phyloP scores from a whole-genome alignment of 495 filamentous ascomycete species.

The Cercophora scortea region DNA sequence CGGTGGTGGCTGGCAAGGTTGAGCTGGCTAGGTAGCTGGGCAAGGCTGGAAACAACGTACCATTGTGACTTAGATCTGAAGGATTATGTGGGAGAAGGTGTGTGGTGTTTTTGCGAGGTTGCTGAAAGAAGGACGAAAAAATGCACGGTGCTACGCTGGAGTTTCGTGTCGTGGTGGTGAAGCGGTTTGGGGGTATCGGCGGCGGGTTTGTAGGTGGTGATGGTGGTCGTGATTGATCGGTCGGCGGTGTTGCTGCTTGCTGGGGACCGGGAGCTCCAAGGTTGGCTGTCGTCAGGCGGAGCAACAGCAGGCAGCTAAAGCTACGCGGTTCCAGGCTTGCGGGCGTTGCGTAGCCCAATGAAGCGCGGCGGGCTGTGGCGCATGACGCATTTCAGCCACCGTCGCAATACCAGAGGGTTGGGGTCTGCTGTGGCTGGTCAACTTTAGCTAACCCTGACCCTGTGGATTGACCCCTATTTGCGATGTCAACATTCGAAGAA shows the following conservation, averaged over 20 bases:
- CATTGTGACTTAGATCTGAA: slow-evolving; percentile 11
- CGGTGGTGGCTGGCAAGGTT: too few species aligned
- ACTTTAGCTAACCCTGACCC: background rate
- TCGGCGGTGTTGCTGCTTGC: background rate
- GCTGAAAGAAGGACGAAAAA: too few species aligned
- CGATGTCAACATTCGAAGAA: background rate
- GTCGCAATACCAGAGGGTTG: background rate
- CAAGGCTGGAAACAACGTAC: slow-evolving; percentile 1
- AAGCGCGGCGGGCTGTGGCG: background rate
- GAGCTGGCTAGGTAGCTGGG: too few species aligned
- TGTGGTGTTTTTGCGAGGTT: background rate
- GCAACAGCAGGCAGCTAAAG: background rate
- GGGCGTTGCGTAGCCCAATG: too few species aligned
- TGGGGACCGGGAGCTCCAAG: background rate
- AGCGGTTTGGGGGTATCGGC: background rate
- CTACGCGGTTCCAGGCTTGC: too few species aligned
- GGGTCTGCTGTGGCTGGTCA: background rate
- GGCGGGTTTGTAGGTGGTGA: background rate
- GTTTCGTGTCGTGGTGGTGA: too few species aligned
- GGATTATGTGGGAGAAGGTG: background rate
- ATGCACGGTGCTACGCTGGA: too few species aligned
- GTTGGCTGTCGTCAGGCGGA: background rate
- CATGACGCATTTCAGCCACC: background rate
- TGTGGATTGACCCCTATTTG: background rate
- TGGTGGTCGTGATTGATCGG: background rate